Base-by-base conservation (phyloP, 2,329 filamentous ascomycete genomes). In the Pseudogymnoascus sp. region DNA sequence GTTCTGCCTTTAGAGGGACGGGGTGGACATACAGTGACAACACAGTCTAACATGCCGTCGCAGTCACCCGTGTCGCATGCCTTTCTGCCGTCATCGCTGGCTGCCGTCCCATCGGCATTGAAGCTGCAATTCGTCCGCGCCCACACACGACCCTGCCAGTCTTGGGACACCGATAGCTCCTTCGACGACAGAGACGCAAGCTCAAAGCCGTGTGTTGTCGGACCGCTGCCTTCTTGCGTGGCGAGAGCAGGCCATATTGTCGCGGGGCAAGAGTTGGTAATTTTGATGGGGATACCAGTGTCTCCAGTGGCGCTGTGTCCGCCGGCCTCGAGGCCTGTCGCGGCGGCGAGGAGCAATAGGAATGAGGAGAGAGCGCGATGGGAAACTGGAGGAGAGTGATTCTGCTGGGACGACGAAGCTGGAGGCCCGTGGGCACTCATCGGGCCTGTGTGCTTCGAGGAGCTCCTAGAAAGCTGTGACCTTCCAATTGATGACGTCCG, bases 131-230 rank as follows among this genome's bases (percentile, higher is more conserved):
- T 94, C 16, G 90, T 93, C 60, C 90, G 80, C 11, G 86, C 90
- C 90, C 90, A 94, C 28, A 94, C 78, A 60, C 90, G 83, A 8
- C 90, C 90, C 70, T 89, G 86, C 90, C 90, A 95, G 66, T 90
- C 83, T 58, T 81, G 77, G 9, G 85, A 82, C 22, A 94, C 88
- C 60, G 79, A 84, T 63, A 91, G 76, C 41, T 81, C 80, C 63
- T 74, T 81, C 60, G 79, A 84, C 34, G 79, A 75, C 47, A 86
- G 84, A 2, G 82, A 71, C 1, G 73, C 69, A 35, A 93, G 79
- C 68, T 84, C 79, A 70, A 93, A 94, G 7, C 89, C 90, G 18
- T 82, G 84, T 9, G 77, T 79, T 2, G 79, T 78, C 6, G 89
- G 88, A 0, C 86, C 86, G 12, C 81, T 82, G 20, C 90, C 90